Evolutionary conservation across 1,284 basidiomycete genomes (phyloP).

Genomic region (Malassezia pachydermatis): DNA sequence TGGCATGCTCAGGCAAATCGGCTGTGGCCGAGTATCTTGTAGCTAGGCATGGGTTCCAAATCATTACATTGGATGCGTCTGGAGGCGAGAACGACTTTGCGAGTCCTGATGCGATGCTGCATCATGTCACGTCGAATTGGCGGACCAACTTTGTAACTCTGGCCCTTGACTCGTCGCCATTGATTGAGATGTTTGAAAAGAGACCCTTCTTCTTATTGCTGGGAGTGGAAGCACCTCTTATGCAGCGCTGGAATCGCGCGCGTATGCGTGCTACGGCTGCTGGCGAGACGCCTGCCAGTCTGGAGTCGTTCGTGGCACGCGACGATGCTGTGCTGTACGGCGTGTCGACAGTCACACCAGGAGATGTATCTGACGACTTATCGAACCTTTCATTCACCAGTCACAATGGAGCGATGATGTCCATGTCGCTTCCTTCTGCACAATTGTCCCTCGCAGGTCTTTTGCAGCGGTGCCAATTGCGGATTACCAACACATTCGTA

Average conservation of each 20-base stretch:
- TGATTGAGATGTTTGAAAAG: constrained; percentile 65
- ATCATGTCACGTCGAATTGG: constrained; percentile 76
- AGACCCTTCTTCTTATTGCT: constrained; percentile 84
- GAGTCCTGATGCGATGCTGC: constrained; percentile 55
- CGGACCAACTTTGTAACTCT: constrained; percentile 67
- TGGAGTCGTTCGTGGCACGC: constrained; percentile 36
- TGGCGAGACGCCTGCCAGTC: neutral
- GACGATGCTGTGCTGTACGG: constrained; percentile 39
- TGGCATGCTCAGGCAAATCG: constrained; percentile 69
- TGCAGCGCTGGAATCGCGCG: constrained; percentile 45
- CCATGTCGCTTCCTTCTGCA: constrained; percentile 12
- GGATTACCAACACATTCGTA: constrained; percentile 63
- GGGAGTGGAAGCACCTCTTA: constrained; percentile 71
- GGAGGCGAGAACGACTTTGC: constrained; percentile 5
- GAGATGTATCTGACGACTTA: neutral
- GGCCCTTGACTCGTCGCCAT: constrained; percentile 56
- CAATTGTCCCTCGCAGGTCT: constrained; percentile 17
- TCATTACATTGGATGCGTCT: constrained; percentile 27
- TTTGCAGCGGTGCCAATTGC: constrained; percentile 53
- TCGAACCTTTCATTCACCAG: constrained; percentile 10
- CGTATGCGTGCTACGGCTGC: neutral
- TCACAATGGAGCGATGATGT: constrained; percentile 5
- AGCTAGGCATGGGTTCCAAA: constrained; percentile 50
- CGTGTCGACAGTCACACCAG: neutral
- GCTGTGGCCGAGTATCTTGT: constrained; percentile 66